Conservation (phyloP, 2,329 filamentous ascomycete genomes). For the Biscogniauxia marginata region DNA sequence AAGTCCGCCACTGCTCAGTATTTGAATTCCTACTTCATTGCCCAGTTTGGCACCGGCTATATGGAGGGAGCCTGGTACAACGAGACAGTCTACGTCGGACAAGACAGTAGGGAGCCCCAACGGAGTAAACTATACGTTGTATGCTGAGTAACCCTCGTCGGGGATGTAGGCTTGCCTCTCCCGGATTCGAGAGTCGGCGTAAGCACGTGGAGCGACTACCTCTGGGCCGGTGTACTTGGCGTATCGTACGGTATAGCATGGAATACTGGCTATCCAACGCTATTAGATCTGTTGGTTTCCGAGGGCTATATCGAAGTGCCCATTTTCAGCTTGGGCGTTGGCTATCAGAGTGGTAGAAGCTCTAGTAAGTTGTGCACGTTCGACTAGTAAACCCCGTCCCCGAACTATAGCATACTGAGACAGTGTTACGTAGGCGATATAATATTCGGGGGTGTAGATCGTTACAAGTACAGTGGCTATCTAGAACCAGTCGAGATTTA, state of each 20-base stretch:
- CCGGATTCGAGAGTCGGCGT: constrained; percentile 36
- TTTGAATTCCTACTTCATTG: constrained; percentile 27
- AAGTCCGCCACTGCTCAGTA: constrained; percentile 30
- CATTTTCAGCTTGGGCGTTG: constrained; percentile 37
- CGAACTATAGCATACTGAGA: neutral
- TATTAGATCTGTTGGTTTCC: constrained; percentile 35
- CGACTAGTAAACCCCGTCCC: neutral
- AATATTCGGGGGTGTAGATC: constrained; percentile 48
- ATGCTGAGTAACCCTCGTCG: neutral
- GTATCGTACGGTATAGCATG: constrained; percentile 36
- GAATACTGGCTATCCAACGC: constrained; percentile 35
- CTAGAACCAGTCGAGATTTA: constrained; percentile 34
- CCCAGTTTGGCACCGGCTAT: constrained; percentile 35
- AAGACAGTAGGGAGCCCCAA: constrained; percentile 18
- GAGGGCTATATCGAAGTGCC: constrained; percentile 35
- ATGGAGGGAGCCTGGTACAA: constrained; percentile 34
- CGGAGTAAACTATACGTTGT: neutral
- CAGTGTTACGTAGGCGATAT: constrained; percentile 29
- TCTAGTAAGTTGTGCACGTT: constrained; percentile 22
- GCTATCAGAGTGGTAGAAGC: constrained; percentile 32
- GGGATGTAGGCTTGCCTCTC: constrained; percentile 29
- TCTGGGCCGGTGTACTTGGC: constrained; percentile 38
- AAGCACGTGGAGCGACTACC: constrained; percentile 35
- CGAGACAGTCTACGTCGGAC: constrained; percentile 33
- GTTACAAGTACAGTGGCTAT: constrained; percentile 41